Conservation (phyloP, 2,329 filamentous ascomycete species). For the Emericellopsis atlantica region DNA sequence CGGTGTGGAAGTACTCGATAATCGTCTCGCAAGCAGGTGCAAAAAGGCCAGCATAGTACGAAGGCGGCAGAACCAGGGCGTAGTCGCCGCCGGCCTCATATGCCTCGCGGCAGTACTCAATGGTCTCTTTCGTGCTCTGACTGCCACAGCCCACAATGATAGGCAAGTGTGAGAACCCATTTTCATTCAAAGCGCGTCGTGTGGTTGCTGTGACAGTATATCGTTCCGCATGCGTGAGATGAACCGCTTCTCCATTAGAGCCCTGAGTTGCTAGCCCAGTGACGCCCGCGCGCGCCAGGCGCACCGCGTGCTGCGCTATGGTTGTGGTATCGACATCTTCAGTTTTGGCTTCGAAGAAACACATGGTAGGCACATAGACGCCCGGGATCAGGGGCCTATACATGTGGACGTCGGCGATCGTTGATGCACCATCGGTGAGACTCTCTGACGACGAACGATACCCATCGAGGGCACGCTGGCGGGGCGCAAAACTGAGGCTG, state of each 20-base stretch:
- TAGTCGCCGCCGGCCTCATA: conserved; percentile 61
- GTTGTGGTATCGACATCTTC: conserved; percentile 15
- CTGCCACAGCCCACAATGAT: conserved; percentile 67
- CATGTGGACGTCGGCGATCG: conserved; percentile 18
- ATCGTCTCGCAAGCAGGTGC: conserved; percentile 24
- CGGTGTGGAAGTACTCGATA: conserved; percentile 49
- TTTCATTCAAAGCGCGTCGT: conserved; percentile 42
- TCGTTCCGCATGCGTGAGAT: conserved; percentile 61
- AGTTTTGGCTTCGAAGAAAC: conserved; percentile 21
- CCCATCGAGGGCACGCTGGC: conserved; percentile 13
- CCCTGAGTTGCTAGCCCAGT: conserved; percentile 68
- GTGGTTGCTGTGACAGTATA: conserved; percentile 48
- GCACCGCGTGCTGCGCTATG: conserved; percentile 19
- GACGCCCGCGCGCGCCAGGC: conserved; percentile 53
- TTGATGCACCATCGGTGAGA: conserved; percentile 25
- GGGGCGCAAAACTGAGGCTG: conserved; percentile 15
- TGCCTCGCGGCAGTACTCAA: conserved; percentile 59
- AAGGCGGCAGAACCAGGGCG: conserved; percentile 63
- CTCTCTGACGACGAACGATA: conserved; percentile 23
- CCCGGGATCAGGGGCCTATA: conserved; percentile 24
- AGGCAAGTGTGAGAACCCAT: conserved; percentile 48
- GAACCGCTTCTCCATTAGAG: conserved; percentile 74
- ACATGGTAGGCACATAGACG: conserved; percentile 23
- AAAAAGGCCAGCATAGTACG: conserved; percentile 64
- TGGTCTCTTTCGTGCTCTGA: conserved; percentile 63